Evolutionary conservation across 2,329 filamentous ascomycete genomes (phyloP).

Genomic region (Diatrype stigma): DNA sequence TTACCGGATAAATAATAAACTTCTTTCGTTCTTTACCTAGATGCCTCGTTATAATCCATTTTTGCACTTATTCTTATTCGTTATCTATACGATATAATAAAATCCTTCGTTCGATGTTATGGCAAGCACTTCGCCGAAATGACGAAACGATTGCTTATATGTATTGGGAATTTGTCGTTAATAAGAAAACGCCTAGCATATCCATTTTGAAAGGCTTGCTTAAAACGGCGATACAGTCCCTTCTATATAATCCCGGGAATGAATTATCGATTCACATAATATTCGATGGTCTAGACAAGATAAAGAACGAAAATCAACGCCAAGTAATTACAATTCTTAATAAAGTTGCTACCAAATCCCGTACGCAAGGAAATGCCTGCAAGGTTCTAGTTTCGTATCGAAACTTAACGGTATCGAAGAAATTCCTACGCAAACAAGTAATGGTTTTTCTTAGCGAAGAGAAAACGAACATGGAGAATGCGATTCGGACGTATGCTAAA

Average conservation of each 20-base stretch:
- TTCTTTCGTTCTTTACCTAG: slow-evolving; percentile 18
- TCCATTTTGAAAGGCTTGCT: slow-evolving; percentile 20
- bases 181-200: slow-evolving; percentile 13
- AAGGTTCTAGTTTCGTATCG: slow-evolving; percentile 25
- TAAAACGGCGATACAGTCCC: slow-evolving; percentile 3
- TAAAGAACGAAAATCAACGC: slow-evolving; percentile 10
- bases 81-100: slow-evolving; percentile 29
- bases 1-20: slow-evolving; percentile 24
- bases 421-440: slow-evolving; percentile 10
- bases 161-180: slow-evolving; percentile 19
- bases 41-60: slow-evolving; percentile 25
- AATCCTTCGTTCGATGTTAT: slow-evolving; percentile 27
- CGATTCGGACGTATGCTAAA: slow-evolving; percentile 17
- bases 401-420: slow-evolving; percentile 7
- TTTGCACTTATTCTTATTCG: slow-evolving; percentile 29
- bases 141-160: slow-evolving; percentile 22
- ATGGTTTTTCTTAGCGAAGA: slow-evolving; percentile 22
- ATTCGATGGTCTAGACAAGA: slow-evolving; percentile 24
- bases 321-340: background rate
- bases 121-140: slow-evolving; percentile 24
- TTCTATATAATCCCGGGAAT: slow-evolving; percentile 3
- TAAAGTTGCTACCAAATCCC: background rate
- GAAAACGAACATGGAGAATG: slow-evolving; percentile 9
- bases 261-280: slow-evolving; percentile 19
- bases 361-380: slow-evolving; percentile 6